A percentile compares a stretch with the other conserved stretches of the same genome.
phyloP scores from a whole-genome alignment of 306 rosid species.

The Cucumis sativus region DNA sequence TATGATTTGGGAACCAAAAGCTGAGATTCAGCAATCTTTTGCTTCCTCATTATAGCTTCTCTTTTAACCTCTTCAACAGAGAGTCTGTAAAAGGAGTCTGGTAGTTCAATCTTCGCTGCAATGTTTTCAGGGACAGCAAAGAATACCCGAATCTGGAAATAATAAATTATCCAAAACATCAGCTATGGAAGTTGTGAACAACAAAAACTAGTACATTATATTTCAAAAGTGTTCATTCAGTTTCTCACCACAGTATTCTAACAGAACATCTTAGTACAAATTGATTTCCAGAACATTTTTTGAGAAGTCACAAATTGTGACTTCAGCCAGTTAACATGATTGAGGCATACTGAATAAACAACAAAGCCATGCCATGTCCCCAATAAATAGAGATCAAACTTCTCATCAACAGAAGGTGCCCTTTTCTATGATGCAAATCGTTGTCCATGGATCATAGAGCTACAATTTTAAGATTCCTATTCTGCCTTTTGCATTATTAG shows the following conservation, averaged over 20 bases:
- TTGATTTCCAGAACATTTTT: neutral
- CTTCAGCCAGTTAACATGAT: neutral
- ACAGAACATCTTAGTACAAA: neutral
- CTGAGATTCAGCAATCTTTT: conserved; percentile 87
- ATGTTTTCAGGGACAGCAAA: conserved; percentile 76
- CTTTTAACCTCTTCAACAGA: conserved; percentile 65
- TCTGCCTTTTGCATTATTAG: neutral
- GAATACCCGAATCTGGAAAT: conserved; percentile 72
- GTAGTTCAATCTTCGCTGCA: conserved; percentile 79
- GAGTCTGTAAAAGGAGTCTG: conserved; percentile 76
- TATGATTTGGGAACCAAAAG: conserved; percentile 72
- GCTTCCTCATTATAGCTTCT: conserved; percentile 76
- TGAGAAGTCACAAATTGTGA: neutral
- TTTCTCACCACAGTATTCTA: neutral
- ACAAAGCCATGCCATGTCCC: neutral
- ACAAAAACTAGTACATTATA: neutral
- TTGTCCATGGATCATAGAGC: neutral
- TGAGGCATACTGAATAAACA: neutral
- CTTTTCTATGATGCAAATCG: neutral
- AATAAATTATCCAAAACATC: neutral
- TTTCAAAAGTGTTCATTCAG: neutral
- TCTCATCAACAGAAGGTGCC: neutral
- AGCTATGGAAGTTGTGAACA: neutral
- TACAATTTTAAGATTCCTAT: neutral
- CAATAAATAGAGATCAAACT: neutral